These are phyloP conservation scores for Syzygium oleosum DNA, from an alignment of 345 rosid species.

Conservation along the genomic window DNA sequence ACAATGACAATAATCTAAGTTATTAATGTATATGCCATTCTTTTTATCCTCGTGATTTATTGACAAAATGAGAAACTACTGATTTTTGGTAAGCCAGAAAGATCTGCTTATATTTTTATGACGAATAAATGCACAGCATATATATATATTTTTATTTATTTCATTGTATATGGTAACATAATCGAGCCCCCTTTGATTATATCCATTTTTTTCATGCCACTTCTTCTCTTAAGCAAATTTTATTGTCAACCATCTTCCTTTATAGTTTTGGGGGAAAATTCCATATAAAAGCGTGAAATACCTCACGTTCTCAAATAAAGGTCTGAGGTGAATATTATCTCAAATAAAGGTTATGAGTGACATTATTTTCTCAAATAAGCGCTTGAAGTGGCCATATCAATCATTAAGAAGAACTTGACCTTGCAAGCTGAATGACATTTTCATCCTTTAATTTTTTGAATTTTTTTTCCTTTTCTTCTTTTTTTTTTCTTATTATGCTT, in stretches of 20 bases:
- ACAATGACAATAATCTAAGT: not conserved
- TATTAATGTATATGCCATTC: not conserved
- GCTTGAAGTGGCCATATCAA: no score
- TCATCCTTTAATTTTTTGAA: no score
- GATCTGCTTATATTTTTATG: not conserved
- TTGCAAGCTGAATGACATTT: no score
- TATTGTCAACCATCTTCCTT: not conserved
- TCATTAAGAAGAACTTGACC: no score
- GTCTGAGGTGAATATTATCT: rapidly evolving
- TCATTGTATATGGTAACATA: not conserved
- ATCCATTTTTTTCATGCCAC: no score
- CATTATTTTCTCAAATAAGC: no score
- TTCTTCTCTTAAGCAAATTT: no score
- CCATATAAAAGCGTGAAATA: no score
- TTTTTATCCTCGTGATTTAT: not conserved
- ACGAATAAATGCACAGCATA: not conserved
- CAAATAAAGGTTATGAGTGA: no score
- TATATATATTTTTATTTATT: not conserved
- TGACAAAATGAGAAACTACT: not conserved
- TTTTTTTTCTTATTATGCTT: no score
- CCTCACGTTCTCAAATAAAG: not conserved
- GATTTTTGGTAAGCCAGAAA: not conserved
- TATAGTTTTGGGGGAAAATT: not conserved
- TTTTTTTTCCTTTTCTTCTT: no score
- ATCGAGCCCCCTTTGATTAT: no score